phyloP scores from a whole-genome alignment of 2,329 filamentous ascomycete genomes.

The Trichophyton equinum region DNA sequence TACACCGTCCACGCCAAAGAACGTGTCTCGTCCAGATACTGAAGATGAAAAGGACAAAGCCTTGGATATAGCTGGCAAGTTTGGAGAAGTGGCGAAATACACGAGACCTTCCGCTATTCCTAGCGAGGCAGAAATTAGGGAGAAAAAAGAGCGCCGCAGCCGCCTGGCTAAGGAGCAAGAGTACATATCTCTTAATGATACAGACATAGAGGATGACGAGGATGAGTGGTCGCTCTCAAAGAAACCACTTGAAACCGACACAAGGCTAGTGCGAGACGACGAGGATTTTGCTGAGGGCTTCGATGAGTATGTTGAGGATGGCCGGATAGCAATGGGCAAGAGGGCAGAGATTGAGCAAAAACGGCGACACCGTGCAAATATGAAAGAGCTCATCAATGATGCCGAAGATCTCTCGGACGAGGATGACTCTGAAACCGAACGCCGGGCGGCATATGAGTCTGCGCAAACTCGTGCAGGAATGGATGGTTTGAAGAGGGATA shows the following conservation, averaged over 20 bases:
- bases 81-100: constrained; percentile 31
- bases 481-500: constrained; percentile 48
- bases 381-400: constrained; percentile 68
- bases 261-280: constrained; percentile 68
- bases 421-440: constrained; percentile 50
- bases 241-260: constrained; percentile 53
- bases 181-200: constrained; percentile 31
- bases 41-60: constrained; percentile 30
- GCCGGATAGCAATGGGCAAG: constrained; percentile 61
- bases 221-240: constrained; percentile 38
- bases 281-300: constrained; percentile 91
- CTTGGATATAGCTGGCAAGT: constrained; percentile 38
- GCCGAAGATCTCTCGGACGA: constrained; percentile 57
- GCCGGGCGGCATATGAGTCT: constrained; percentile 70
- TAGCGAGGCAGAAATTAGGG: constrained; percentile 70
- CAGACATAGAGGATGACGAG: constrained; percentile 22
- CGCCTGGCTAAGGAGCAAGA: constrained; percentile 59
- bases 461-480: constrained; percentile 80
- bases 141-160: constrained; percentile 82
- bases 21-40: constrained; percentile 24
- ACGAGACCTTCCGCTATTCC: constrained; percentile 46
- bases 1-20: constrained; percentile 68
- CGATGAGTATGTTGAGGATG: constrained; percentile 81
- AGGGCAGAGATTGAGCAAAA: constrained; percentile 63
- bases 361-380: constrained; percentile 56